A percentile compares a stretch with the other conserved stretches of the same genome.
phyloP scores from a whole-genome alignment of 805 yeast genomes.

The Kockiozyma suomiensis region DNA sequence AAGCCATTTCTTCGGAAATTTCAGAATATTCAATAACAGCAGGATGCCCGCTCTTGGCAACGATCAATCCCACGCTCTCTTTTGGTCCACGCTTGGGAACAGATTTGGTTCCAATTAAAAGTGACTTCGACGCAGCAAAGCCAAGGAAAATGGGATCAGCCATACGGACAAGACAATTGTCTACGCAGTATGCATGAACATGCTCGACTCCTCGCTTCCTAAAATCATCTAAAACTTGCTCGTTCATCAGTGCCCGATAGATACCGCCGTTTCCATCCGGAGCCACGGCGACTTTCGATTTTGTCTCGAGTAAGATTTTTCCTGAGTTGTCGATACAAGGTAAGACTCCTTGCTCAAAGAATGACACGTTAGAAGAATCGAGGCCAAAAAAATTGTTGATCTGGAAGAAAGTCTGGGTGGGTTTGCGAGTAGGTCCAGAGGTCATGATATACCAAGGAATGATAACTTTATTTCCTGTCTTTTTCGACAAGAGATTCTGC shows the following conservation, averaged over 20 bases:
- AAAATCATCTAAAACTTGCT: constrained; percentile 71
- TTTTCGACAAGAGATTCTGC: constrained; percentile 55
- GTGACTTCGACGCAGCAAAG: constrained; percentile 67
- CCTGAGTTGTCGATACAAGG: constrained; percentile 85
- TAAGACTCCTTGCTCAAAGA: constrained; percentile 92
- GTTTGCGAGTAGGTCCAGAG: constrained; percentile 76
- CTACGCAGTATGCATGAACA: constrained; percentile 96
- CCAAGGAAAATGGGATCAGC: constrained; percentile 94
- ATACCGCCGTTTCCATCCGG: constrained; percentile 99
- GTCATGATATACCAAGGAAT: constrained; percentile 95
- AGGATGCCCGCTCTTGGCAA: constrained; percentile 59
- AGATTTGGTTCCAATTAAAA: constrained; percentile 85
- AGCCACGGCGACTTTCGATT: constrained; percentile 66
- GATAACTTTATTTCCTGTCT: constrained; percentile 37
- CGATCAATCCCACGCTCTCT: constrained; percentile 93
- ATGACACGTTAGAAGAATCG: constrained; percentile 57
- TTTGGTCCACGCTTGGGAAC: constrained; percentile 87
- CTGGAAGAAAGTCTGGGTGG: constrained; percentile 72
- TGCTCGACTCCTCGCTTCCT: constrained; percentile 71
- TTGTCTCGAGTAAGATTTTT: constrained; percentile 64
- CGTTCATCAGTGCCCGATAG: constrained; percentile 74
- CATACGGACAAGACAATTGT: constrained; percentile 84
- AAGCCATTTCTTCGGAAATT: constrained; percentile 72
- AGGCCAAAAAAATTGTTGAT: constrained; percentile 73
- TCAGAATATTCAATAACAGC: constrained; percentile 96